These are phyloP conservation scores for Schoenoplectus triqueter DNA, from an alignment of 202 grass and related monocot genomes.

Conservation along the genomic window DNA sequence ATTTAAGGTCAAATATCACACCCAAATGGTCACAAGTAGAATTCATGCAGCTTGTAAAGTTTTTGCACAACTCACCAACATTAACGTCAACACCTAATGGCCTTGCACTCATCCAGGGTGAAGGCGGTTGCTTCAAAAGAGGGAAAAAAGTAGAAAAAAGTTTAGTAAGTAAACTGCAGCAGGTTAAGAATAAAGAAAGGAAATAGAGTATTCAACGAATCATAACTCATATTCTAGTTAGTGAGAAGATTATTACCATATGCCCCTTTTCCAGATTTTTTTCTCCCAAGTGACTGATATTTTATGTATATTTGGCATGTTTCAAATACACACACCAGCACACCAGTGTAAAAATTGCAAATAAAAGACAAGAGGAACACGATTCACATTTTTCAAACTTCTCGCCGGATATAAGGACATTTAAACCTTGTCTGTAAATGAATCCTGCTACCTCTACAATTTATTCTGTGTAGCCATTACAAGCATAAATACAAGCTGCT, in stretches of 20 bases:
- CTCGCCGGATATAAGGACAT: background rate
- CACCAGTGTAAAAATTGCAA: background rate
- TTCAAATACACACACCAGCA: background rate
- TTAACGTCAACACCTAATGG: constrained; percentile 96
- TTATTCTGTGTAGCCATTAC: constrained; percentile 3
- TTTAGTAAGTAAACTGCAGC: constrained; percentile 1
- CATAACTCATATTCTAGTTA: background rate
- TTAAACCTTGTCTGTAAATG: background rate
- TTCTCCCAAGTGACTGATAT: background rate
- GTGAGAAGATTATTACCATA: constrained; percentile 4
- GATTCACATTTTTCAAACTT: background rate
- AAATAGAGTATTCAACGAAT: background rate
- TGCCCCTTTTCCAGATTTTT: background rate
- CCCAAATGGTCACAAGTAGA: background rate
- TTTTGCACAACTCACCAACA: constrained; percentile 56
- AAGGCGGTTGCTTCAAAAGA: constrained; percentile 66
- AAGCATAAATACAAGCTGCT: background rate
- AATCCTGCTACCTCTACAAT: background rate
- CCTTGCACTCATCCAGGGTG: constrained; percentile 79
- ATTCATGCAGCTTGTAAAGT: constrained; percentile 1
- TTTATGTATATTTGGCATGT: constrained; percentile 4
- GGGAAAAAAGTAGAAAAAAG: constrained; percentile 3
- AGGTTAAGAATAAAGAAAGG: background rate
- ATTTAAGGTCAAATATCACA: background rate
- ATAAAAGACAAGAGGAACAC: background rate